Evolutionary conservation across 352 stramenopile species (phyloP).

Genomic region (Globisporangium yorkense): DNA sequence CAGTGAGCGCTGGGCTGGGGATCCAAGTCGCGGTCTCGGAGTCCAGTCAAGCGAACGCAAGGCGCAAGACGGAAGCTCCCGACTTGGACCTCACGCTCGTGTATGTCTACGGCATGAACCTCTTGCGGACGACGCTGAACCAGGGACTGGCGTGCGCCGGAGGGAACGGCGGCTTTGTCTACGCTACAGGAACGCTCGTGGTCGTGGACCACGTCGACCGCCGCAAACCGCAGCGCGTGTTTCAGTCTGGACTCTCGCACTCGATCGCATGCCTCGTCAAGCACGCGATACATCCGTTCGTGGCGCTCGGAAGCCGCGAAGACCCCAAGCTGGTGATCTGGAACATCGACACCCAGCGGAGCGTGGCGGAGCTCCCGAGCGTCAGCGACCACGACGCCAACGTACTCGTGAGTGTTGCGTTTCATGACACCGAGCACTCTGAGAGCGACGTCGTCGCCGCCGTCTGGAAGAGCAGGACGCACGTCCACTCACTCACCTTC

Average conservation of each 20-base stretch:
- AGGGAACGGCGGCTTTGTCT: constrained; percentile 25
- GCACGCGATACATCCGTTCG: constrained; percentile 33
- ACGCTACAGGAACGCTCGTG: constrained; percentile 39
- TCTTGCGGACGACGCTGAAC: constrained; percentile 32
- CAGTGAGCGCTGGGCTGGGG: background rate
- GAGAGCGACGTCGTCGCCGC: constrained; percentile 41
- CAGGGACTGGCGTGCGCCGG: constrained; percentile 29
- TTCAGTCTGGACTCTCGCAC: constrained; percentile 34
- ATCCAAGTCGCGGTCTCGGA: constrained; percentile 12
- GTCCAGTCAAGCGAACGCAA: constrained; percentile 14
- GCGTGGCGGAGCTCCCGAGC: constrained; percentile 20
- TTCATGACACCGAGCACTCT: constrained; percentile 12
- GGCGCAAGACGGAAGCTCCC: constrained; percentile 34
- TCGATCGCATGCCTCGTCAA: constrained; percentile 46
- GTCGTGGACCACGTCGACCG: constrained; percentile 32
- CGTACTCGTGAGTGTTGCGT: constrained; percentile 21
- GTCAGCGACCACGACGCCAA: constrained; percentile 3
- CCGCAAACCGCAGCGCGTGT: constrained; percentile 23
- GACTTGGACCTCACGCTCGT: constrained; percentile 54
- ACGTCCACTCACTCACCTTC: constrained; percentile 41
- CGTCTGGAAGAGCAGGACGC: constrained; percentile 35
- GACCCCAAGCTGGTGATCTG: constrained; percentile 27
- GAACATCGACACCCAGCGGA: constrained; percentile 24
- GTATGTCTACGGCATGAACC: constrained; percentile 46
- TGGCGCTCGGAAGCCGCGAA: constrained; percentile 34